Conservation (phyloP, 192 early-diverging fungal species). For the Backusella parvicylindrica region DNA sequence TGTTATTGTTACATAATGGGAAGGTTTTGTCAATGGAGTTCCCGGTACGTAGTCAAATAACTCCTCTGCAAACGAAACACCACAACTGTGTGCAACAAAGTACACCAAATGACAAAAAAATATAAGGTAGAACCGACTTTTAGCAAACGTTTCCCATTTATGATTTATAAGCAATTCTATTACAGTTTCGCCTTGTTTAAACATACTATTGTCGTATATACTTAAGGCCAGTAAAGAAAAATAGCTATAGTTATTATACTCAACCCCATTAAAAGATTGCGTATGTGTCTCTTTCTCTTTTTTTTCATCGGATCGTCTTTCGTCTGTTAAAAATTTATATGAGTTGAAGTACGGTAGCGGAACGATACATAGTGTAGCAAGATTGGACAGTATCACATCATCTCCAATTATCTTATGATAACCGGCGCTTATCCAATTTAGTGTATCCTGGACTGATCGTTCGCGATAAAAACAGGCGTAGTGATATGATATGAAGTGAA, state of each 20-base stretch:
- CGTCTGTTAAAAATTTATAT: not conserved
- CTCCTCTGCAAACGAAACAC: not conserved
- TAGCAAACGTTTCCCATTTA: conserved; percentile 9
- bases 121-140: not conserved
- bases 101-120: not conserved
- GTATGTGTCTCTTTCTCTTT: not conserved
- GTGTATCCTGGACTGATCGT: not conserved
- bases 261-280: not conserved
- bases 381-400: not conserved
- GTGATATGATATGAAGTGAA: not conserved
- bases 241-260: not conserved
- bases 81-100: not conserved
- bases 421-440: not conserved
- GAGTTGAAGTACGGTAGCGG: not conserved
- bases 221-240: not conserved
- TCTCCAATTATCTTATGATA: not conserved
- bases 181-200: conserved; percentile 6
- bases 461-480: not conserved
- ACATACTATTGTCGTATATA: not conserved
- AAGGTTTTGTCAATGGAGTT: not conserved
- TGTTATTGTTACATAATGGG: not conserved
- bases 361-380: not conserved
- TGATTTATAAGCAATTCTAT: conserved; percentile 2
- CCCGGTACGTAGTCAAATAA: not conserved
- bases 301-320: not conserved